These are phyloP conservation scores for Haematococcus lacustris DNA, from an alignment of 139 green algal species.

Conservation along the genomic window DNA sequence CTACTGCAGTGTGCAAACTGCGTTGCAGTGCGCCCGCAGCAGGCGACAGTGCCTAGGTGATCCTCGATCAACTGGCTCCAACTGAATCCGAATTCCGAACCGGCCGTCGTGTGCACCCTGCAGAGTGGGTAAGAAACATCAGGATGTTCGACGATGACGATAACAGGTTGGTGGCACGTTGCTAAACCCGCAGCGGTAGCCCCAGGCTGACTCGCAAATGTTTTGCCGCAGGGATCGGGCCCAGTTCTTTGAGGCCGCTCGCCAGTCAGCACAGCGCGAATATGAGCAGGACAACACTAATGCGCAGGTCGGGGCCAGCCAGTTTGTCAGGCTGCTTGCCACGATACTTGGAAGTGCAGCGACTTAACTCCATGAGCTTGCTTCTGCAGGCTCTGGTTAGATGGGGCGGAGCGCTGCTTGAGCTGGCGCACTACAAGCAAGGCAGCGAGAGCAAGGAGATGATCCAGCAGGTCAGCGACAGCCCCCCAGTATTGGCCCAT, in stretches of 20 bases:
- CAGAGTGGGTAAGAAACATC: no score
- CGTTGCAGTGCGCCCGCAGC: no score
- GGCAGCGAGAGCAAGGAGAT: slow-evolving; percentile 75
- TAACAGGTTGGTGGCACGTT: not conserved
- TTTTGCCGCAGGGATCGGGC: slow-evolving; percentile 51
- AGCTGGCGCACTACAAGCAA: slow-evolving; percentile 93
- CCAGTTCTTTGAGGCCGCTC: slow-evolving; percentile 90
- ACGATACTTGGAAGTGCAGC: slow-evolving; percentile 2
- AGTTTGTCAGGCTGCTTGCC: slow-evolving; percentile 9
- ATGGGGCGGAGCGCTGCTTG: slow-evolving; percentile 90
- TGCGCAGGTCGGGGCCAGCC: slow-evolving; percentile 41
- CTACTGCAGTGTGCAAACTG: no score
- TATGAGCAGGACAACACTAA: slow-evolving; percentile 74
- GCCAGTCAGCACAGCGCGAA: slow-evolving; percentile 65
- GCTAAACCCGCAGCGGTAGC: no score
- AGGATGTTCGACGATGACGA: not conserved
- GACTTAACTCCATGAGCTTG: no score
- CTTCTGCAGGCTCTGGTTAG: slow-evolving; percentile 78
- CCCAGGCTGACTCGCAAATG: no score
- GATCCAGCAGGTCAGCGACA: slow-evolving; percentile 78
- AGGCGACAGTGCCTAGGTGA: no score
- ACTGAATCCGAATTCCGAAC: no score
- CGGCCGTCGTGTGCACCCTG: no score
- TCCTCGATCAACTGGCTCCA: no score
- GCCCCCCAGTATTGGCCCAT: no score